phyloP scores from a whole-genome alignment of 192 early-diverging fungal genomes.

The Gryganskiella cystojenkinii region DNA sequence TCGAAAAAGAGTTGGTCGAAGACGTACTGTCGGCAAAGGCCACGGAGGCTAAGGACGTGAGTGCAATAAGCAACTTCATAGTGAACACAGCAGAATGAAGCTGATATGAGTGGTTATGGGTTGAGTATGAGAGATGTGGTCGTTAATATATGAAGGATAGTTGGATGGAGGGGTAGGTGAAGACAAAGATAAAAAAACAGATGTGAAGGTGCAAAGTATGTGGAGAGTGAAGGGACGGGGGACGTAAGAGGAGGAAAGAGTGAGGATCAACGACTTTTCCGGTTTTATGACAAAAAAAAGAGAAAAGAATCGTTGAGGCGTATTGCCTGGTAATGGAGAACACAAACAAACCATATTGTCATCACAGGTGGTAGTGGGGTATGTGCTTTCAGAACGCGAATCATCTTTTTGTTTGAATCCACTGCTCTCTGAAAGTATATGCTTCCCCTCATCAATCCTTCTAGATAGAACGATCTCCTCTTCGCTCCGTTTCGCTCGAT shows the following conservation, averaged over 20 bases:
- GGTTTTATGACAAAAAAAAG: not conserved
- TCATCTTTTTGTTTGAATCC: not conserved
- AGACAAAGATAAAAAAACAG: not conserved
- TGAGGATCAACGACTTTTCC: not conserved
- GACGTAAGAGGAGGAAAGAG: not conserved
- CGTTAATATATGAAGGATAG: not conserved
- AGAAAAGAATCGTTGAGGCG: too few relatives aligned
- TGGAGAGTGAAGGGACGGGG: not conserved
- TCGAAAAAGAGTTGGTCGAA: not conserved
- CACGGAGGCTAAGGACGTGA: constrained; percentile 26
- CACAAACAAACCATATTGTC: too few relatives aligned
- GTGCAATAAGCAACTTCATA: constrained; percentile 35
- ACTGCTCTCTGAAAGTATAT: too few relatives aligned
- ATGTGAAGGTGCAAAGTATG: not conserved
- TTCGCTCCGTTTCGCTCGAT: too few relatives aligned
- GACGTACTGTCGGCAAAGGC: constrained; percentile 32
- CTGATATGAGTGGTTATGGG: not conserved
- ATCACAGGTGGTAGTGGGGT: too few relatives aligned
- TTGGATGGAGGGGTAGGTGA: not conserved
- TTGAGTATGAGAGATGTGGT: not conserved
- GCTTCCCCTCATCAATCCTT: too few relatives aligned
- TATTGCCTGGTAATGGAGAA: too few relatives aligned
- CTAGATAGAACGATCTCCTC: too few relatives aligned
- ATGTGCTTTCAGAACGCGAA: not conserved
- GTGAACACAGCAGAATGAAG: not conserved